A percentile compares a stretch with the other conserved stretches of the same genome.
phyloP scores from a whole-genome alignment of 495 filamentous ascomycete genomes.

The Penicillium lividum region DNA sequence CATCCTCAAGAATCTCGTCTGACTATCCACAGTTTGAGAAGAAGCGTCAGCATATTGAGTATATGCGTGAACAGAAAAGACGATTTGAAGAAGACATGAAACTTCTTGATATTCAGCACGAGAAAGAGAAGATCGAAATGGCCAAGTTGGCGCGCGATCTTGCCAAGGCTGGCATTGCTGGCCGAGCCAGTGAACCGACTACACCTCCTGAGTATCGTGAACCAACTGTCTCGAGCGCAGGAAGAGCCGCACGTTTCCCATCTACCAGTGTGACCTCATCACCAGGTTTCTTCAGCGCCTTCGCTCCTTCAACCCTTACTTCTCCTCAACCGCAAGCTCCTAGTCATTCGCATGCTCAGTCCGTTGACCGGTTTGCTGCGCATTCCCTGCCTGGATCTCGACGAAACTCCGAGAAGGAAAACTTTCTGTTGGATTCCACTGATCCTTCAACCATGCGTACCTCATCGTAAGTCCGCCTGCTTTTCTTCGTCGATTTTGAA shows the following conservation, averaged over 20 bases:
- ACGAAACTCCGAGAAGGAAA: constrained; percentile 58
- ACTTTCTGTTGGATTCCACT: constrained; percentile 33
- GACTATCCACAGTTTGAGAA: constrained; percentile 73
- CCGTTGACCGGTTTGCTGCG: constrained; percentile 55
- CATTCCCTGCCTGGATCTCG: constrained; percentile 86
- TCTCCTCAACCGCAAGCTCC: constrained; percentile 51
- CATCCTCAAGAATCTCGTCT: constrained; percentile 17
- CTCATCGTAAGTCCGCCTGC: constrained; percentile 37
- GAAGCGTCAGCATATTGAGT: constrained; percentile 84
- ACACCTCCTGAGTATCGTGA: constrained; percentile 95
- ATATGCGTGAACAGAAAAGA: constrained; percentile 78
- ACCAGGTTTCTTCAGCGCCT: constrained; percentile 71
- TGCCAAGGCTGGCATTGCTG: constrained; percentile 58
- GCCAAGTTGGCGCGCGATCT: constrained; percentile 78
- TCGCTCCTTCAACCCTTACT: constrained; percentile 67
- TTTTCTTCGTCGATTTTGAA: neutral
- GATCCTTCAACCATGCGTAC: constrained; percentile 36
- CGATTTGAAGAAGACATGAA: constrained; percentile 87
- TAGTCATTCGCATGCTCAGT: constrained; percentile 17
- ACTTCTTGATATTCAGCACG: constrained; percentile 77
- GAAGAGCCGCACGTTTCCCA: constrained; percentile 80
- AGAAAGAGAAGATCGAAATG: constrained; percentile 78
- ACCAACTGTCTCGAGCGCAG: constrained; percentile 67
- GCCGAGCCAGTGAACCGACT: constrained; percentile 87
- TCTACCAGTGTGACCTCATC: constrained; percentile 80